phyloP scores from a whole-genome alignment of 2,329 filamentous ascomycete species.

The Pestalotiopsis sp. region DNA sequence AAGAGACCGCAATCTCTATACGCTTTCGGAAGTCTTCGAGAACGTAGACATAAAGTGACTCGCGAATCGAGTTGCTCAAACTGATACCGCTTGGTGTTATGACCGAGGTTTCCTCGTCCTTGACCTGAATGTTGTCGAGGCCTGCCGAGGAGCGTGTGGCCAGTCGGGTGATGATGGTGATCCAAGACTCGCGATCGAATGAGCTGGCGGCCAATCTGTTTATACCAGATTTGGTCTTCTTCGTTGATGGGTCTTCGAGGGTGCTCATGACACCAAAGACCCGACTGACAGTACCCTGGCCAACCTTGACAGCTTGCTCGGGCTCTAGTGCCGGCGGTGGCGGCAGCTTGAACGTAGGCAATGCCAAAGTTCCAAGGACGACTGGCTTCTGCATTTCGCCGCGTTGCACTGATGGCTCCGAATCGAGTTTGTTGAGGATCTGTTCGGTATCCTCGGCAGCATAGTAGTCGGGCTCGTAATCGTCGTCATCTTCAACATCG shows the following conservation, averaged over 20 bases:
- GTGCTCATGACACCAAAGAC: conserved; percentile 79
- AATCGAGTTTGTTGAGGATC: conserved; percentile 76
- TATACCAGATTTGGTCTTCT: conserved; percentile 73
- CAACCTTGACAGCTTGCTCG: conserved; percentile 73
- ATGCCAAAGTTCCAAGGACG: conserved; percentile 58
- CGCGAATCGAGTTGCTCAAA: conserved; percentile 73
- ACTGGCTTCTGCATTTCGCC: conserved; percentile 45
- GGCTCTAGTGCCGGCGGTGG: conserved; percentile 74
- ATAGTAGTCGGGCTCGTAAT: conserved; percentile 89
- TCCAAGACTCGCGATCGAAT: conserved; percentile 87
- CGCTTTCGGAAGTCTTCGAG: conserved; percentile 89
- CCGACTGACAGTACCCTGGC: conserved; percentile 73
- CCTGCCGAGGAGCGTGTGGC: conserved; percentile 79
- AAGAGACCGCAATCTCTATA: conserved; percentile 88
- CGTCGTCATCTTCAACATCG: conserved; percentile 79
- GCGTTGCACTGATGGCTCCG: conserved; percentile 59
- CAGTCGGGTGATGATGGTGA: conserved; percentile 82
- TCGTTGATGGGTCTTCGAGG: conserved; percentile 67
- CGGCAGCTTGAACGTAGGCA: conserved; percentile 80
- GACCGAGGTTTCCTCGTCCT: conserved; percentile 55
- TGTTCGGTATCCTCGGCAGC: conserved; percentile 78
- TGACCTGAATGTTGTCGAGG: conserved; percentile 63
- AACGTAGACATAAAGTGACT: conserved; percentile 81
- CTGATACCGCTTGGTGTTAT: conserved; percentile 24
- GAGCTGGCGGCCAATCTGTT: conserved; percentile 82